phyloP scores from a whole-genome alignment of 192 early-diverging fungal genomes.

The Chytriomyces confervae region DNA sequence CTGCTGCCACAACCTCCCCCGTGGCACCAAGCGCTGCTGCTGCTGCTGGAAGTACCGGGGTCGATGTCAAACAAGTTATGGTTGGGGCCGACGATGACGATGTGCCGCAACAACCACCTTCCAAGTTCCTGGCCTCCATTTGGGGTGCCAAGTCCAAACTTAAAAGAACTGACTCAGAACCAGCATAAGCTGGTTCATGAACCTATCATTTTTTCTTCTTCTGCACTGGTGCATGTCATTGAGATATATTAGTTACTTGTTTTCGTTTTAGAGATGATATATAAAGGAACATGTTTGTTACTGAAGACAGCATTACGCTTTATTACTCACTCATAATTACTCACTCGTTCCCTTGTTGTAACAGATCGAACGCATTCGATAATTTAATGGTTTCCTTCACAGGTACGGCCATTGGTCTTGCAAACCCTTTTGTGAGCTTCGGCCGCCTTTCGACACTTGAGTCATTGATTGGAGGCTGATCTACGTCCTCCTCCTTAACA shows the following conservation, averaged over 20 bases:
- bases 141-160: conserved; percentile 33
- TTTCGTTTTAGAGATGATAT: not conserved
- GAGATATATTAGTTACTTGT: not conserved
- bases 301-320: no score
- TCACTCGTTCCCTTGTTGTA: not conserved
- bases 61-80: conserved; percentile 1
- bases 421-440: conserved; percentile 20
- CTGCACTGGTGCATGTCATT: no score
- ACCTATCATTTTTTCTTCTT: not conserved
- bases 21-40: not conserved
- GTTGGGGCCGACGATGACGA: conserved; percentile 32
- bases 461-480: not conserved
- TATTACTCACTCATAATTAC: not conserved
- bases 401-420: conserved; percentile 21
- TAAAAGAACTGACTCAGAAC: conserved; percentile 22
- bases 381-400: not conserved
- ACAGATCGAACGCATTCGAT: conserved; percentile 19
- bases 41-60: not conserved
- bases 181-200: not conserved
- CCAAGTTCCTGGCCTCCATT: conserved; percentile 27
- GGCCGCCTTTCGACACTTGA: not conserved
- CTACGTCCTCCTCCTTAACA: not conserved
- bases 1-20: not conserved
- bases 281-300: not conserved
- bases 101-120: conserved; percentile 15